Base-by-base conservation (phyloP, 2,329 filamentous ascomycete genomes). In the Penicillium thymicola region DNA sequence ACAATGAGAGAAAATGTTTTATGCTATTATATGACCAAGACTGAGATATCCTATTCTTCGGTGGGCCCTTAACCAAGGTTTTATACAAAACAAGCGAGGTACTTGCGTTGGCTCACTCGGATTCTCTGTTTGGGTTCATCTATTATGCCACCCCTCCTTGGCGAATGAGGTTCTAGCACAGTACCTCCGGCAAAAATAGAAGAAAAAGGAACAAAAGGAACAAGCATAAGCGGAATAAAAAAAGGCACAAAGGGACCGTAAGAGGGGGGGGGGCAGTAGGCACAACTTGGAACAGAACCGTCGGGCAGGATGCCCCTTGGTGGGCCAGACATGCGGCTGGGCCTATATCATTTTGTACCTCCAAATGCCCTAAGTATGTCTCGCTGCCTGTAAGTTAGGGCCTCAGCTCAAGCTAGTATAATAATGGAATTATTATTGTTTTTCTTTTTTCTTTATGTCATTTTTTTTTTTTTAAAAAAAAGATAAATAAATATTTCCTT, bases 281-380 rank as follows among this genome's bases (percentile, higher is more conserved):
- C 44, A 54, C 40, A 32, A 43, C 46, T 45, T 34, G 52, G 49
- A 40, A 54, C 49, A 63, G 53, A 63, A 51, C 47, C 59, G 53
- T 50, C 54, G 43, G 57, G 40, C 54, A 60, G 47, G 49, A 61
- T 59, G 48, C 58, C 59, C 58, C 53, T 64, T 38, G 50, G 57
- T 64, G 63, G 61, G 54, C 61, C 58, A 57, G 48, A 23, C 46
- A 59, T 65, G 54, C 57, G 60, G 59, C 60, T 59, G 56, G 57
- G 41, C 54, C 58, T 58, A 53, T 57, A 45, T 59, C 41, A 30
- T 47, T 48, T n/a, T 53, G 51, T 30, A 51, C 27, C 21, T 18
- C 56, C 38, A n/a, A 28, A 59, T 34, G 44, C 32, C 47, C 50
- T 56, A 50, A 54, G 40, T 34, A 49, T 56, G 48, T 59, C 58